Evolutionary conservation across 768 basidiomycete species (phyloP), one percentile per base, ranked within the genome.

Genomic region (Coprinellus micaceus): DNA sequence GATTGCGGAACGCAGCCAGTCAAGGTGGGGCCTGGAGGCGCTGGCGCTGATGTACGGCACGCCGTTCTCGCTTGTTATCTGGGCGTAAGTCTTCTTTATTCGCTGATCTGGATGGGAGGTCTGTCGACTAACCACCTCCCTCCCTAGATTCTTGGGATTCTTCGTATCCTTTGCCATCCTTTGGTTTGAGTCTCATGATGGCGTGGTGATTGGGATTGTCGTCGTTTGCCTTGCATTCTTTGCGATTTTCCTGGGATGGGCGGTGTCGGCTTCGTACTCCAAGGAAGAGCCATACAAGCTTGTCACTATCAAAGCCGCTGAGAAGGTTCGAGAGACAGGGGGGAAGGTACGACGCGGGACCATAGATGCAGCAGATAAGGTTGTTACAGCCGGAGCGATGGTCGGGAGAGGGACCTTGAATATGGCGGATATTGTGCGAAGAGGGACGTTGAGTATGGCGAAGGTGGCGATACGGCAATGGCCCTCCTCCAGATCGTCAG

Each of bases 71-170:
- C 40, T 61, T 10, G 22, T 61, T 2, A 39, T 61, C 30, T 61
- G 53, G 36, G 51, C 46, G 60, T 59, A 30, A 40, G 60, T 50
- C 1, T 26, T 43, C n/a, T n/a, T 12, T 24, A 25, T 21, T 21
- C 17, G 17, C 36, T n/a, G n/a, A n/a, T n/a, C 30, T 17, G 9
- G 4, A 6, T 7, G 19, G 36, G 25, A 7, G 21, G 19, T 3
- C 29, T 33, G 10, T 7, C 13, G 11, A 28, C 29, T 48, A 26
- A 7, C 19, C 22, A 11, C 19, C 29, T 28, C 12, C n/a, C n/a
- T n/a, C n/a, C 21, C 25, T 26, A 69, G 68, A 13, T 62, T 63
- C 44, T 29, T 65, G 13, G 60, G 63, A 2, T 67, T 69, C 50
- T 60, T 69, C 19, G 48, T 52, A 24, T 63, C 68, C 19, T 65